A percentile compares a stretch with the other conserved stretches of the same genome.
phyloP scores from a whole-genome alignment of 129 eudicot genomes.

The Tagetes erecta region DNA sequence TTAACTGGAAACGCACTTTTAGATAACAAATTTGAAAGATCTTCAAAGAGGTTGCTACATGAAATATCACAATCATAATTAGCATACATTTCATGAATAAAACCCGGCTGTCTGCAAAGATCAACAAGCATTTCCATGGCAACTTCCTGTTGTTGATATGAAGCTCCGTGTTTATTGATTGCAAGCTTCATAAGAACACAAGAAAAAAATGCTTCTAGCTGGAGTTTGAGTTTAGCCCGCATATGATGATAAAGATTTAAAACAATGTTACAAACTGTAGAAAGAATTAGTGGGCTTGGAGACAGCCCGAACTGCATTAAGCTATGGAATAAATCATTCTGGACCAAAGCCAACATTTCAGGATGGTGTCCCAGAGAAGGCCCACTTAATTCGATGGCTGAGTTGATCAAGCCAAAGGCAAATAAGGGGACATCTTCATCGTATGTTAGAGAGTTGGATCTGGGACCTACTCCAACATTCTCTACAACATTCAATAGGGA shows the following conservation, averaged over 20 bases:
- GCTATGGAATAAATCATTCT: constrained; percentile 69
- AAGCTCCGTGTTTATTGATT: constrained; percentile 63
- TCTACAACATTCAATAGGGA: constrained; percentile 71
- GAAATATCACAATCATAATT: constrained; percentile 82
- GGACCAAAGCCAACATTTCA: constrained; percentile 57
- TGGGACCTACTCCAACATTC: constrained; percentile 46
- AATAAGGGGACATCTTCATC: constrained; percentile 87
- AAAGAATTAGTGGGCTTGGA: constrained; percentile 70
- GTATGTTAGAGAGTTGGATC: constrained; percentile 63
- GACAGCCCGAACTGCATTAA: constrained; percentile 79
- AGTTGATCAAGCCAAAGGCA: constrained; percentile 73
- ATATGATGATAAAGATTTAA: constrained; percentile 73
- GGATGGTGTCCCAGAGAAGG: constrained; percentile 59
- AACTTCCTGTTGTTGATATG: constrained; percentile 82
- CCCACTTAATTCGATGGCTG: constrained; percentile 84
- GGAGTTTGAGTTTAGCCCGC: constrained; percentile 71
- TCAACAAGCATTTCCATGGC: constrained; percentile 87
- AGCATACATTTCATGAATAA: constrained; percentile 72
- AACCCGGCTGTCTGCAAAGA: constrained; percentile 67
- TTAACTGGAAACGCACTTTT: constrained; percentile 84
- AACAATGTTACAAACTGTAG: constrained; percentile 77
- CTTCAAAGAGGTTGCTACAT: constrained; percentile 73
- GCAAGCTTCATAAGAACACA: constrained; percentile 63
- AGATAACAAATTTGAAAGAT: constrained; percentile 70
- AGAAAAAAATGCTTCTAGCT: constrained; percentile 78